Evolutionary conservation across 306 rosid species (phyloP), one percentile per base, ranked within the genome.

Genomic region (Lagenaria siceraria): DNA sequence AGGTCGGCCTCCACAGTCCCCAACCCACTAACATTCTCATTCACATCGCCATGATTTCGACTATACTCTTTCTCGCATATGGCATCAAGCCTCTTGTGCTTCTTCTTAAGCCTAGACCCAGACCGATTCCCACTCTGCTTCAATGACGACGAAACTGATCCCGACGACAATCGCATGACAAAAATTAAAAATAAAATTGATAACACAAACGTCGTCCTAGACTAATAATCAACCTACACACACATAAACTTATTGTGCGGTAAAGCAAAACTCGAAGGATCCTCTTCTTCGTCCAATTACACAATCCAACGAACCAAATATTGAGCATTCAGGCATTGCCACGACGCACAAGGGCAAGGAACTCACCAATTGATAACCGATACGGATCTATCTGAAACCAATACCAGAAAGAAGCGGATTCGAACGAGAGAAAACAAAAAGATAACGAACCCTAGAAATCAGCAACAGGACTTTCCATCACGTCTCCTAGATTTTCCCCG

Each of bases 41-140:
- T 90, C 51, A 82, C 54, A 49, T 87, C 95, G 55, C 70, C 86
- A 79, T 89, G 98, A 84, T 90, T 86, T 36, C 92, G 66, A 38
- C 81, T 90, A 80, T 87, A 92, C 90, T 89, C 97, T 9, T 81
- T 82, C 58, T 95, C 97, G 33, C 93, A 88, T 78, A 95, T 95
- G 60, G 97, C 97, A 80, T 95, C 97, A 43, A 95, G 88, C 86
- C 89, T 90, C 91, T 95, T 95, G 63, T 86, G 93, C 92, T 92
- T 95, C 93, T 87, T 94, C 87, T 90, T 84, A 77, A 82, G 84
- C 91, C 88, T 79, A 73, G 63, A 85, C 75, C 90, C 88, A 74
- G 89, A 89, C 85, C 81, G 83, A 78, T 61, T 85, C 8, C 74
- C 83, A 18, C 79, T 78, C 79, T 83, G 83, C 80, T 84, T 86